A percentile compares a stretch with the other conserved stretches of the same genome.
Conservation (phyloP, 2,329 filamentous ascomycete species). For the Aspergillus sergii region DNA sequence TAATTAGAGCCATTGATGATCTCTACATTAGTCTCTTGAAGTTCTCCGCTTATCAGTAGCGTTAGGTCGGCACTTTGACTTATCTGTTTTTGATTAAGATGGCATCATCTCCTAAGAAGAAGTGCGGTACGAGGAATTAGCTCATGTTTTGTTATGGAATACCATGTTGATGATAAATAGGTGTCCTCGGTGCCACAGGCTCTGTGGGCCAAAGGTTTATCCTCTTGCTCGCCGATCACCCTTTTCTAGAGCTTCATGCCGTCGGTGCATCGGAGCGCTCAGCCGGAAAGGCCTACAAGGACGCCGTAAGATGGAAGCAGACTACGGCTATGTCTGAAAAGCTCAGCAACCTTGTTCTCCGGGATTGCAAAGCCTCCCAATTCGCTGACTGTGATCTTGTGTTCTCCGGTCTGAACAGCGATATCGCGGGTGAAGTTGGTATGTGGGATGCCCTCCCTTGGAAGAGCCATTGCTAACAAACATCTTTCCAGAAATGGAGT, state of each 20-base stretch:
- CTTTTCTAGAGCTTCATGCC: conserved; percentile 81
- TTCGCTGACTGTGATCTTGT: conserved; percentile 91
- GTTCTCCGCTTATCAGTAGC: neutral
- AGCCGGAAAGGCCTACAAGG: conserved; percentile 90
- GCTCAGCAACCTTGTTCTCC: conserved; percentile 78
- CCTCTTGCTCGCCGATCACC: conserved; percentile 84
- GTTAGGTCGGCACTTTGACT: conserved; percentile 11
- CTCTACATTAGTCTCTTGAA: neutral
- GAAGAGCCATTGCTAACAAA: conserved; percentile 4
- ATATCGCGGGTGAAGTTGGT: conserved; percentile 92
- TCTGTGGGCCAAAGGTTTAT: conserved; percentile 96
- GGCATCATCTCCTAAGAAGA: conserved; percentile 40
- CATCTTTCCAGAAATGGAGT: conserved; percentile 72
- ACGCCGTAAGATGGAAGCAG: conserved; percentile 96
- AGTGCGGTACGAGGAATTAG: conserved; percentile 37
- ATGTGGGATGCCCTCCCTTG: conserved; percentile 33
- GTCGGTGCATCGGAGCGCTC: conserved; percentile 88
- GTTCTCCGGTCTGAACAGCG: conserved; percentile 89
- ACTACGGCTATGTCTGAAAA: conserved; percentile 74
- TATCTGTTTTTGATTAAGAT: conserved; percentile 24
- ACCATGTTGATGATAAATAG: conserved; percentile 41
- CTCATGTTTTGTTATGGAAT: neutral
- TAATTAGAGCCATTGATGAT: neutral
- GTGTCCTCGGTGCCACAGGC: conserved; percentile 87
- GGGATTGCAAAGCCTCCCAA: conserved; percentile 78